Evolutionary conservation across 257 asterid species (phyloP).

Genomic region (Thymus quinquecostatus): DNA sequence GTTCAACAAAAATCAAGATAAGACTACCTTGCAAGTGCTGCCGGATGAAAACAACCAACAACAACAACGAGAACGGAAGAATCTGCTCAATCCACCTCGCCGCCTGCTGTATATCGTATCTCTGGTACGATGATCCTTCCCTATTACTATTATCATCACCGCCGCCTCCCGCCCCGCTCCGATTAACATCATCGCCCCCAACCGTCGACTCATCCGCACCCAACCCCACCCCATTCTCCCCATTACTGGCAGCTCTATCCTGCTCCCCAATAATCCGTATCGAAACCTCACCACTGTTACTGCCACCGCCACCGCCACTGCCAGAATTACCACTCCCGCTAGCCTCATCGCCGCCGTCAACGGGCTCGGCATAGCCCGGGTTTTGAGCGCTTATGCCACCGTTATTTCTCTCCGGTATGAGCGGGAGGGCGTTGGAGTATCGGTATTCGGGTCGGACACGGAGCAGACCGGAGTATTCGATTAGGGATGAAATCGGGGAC

Average conservation of each 20-base stretch:
- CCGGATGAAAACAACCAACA: conserved; percentile 85
- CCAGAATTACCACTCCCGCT: conserved; percentile 20
- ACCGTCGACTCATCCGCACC: conserved; percentile 37
- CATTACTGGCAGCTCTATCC: conserved; percentile 42
- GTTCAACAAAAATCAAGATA: background rate
- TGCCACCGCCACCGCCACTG: conserved; percentile 20
- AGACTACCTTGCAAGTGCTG: conserved; percentile 89
- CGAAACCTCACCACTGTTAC: conserved; percentile 68
- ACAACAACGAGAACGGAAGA: conserved; percentile 82
- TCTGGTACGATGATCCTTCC: conserved; percentile 60
- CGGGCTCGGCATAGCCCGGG: conserved; percentile 28
- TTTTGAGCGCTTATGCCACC: conserved; percentile 24
- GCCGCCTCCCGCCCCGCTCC: conserved; percentile 27
- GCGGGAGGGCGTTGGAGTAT: conserved; percentile 51
- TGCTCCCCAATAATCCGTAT: conserved; percentile 69
- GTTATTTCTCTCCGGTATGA: conserved; percentile 33
- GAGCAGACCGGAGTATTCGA: conserved; percentile 71
- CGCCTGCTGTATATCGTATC: conserved; percentile 80
- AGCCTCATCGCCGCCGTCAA: conserved; percentile 25
- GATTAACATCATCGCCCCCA: conserved; percentile 40
- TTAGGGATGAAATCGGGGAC: conserved; percentile 60
- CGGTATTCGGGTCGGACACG: conserved; percentile 58
- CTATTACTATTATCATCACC: conserved; percentile 33
- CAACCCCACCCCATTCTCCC: conserved; percentile 39
- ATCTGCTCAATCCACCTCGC: conserved; percentile 92